Base-by-base conservation (phyloP, 441 rosid species). In the Manihot esculenta region DNA sequence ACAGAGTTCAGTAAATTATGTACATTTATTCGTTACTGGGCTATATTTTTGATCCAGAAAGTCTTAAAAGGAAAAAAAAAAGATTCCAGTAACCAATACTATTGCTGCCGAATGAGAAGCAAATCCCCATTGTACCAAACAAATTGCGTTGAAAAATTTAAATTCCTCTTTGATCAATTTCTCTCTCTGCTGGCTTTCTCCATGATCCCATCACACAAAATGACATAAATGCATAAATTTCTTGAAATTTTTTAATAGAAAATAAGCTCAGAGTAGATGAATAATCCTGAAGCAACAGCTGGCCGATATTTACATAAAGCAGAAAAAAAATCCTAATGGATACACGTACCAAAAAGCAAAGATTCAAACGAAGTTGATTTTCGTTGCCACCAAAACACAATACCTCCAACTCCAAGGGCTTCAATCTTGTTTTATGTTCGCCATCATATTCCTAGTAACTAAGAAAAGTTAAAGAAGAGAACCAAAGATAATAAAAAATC, bases 371-470 rank as follows among this genome's bases (percentile, higher is more conserved):
- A 50, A 38, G n/a, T 26, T 42, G 51, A 38, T 15, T 72, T 71
- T 56, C 75, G 57, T 72, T 57, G 30, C 60, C 71, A 48, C 76
- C 76, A 65, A 66, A 73, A 35, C 20, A 65, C 49, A 56, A 24
- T 24, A 27, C 3, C 10, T n/a, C 5, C 15, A 59, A 38, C 10
- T n/a, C 5, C 15, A 59, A 38, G 0, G 38, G 15, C 27, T 13
- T 15, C 24, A 70, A 30, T 60, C 20, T 35, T 61, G 26, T 59
- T 14, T 33, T 60, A 12, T 47, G 13, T 9, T 38, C 38, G 59
- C 2, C 24, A 18, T 17, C 24, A 33, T n/a, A 38, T 45, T 5
- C 42, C 42, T 38, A 38, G 9, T 5, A 7, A 38, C 42, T 7
- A 1, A 5, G 42, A 38, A 21, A 2, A 59, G 21, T 10, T 38